A percentile compares a stretch with the other conserved stretches of the same genome.
These are phyloP conservation scores for Cicer yamashitae DNA, from an alignment of 306 rosid species.

Conservation along the genomic window DNA sequence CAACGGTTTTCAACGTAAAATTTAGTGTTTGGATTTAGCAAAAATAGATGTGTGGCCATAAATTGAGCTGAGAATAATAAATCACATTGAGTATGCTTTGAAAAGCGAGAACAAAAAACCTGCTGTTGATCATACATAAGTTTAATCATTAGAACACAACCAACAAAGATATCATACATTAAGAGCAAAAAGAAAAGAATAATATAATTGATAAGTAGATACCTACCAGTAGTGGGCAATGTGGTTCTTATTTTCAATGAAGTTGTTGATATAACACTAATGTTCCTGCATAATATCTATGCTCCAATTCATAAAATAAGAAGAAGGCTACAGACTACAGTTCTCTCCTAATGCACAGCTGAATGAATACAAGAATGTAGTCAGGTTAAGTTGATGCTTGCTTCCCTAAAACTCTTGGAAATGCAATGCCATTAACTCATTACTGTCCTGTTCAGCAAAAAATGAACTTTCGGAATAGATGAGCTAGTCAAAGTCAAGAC, in stretches of 20 bases:
- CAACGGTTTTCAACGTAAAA: conserved; percentile 2
- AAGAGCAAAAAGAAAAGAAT: conserved; percentile 18
- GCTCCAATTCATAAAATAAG: neutral
- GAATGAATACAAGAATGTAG: conserved; percentile 28
- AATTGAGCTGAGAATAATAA: neutral
- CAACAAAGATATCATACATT: conserved; percentile 33
- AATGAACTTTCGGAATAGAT: conserved; percentile 35
- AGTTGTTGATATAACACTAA: conserved; percentile 27
- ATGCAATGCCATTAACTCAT: conserved; percentile 28
- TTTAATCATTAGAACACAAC: conserved; percentile 11
- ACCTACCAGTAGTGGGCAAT: neutral
- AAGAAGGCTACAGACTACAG: conserved; percentile 15
- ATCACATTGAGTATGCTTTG: neutral
- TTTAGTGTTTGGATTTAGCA: neutral
- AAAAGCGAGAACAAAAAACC: neutral
- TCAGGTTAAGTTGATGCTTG: conserved; percentile 21
- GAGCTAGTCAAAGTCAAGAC: conserved; percentile 33
- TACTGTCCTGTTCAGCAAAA: conserved; percentile 36
- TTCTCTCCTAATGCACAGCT: conserved; percentile 13
- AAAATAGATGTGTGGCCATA: neutral
- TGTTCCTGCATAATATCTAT: conserved; percentile 27
- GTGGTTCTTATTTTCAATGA: conserved; percentile 19
- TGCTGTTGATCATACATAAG: neutral
- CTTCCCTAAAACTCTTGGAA: conserved; percentile 40
- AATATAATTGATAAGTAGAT: conserved; percentile 20